Evolutionary conservation across 1,284 basidiomycete species (phyloP).

Genomic region (Heimioporus punctisporus): DNA sequence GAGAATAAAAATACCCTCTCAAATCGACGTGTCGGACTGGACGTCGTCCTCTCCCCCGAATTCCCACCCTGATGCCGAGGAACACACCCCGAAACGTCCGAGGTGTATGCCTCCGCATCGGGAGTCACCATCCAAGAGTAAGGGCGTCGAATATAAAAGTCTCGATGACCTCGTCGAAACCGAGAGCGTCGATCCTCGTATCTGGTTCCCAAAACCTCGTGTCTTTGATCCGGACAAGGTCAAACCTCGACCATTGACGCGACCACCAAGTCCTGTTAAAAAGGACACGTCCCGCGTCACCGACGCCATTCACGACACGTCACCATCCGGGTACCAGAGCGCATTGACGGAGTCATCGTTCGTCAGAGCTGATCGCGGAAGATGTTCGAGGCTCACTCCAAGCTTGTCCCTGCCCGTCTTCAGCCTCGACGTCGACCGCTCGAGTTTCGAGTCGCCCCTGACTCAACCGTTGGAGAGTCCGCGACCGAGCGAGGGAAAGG

Average conservation of each 20-base stretch:
- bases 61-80: conserved; percentile 7
- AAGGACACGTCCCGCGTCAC: not conserved
- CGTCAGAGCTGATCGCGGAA: conserved; percentile 25
- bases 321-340: not conserved
- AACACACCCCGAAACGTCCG: conserved; percentile 5
- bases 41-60: conserved; percentile 2
- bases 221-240: conserved; percentile 30
- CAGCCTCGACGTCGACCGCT: conserved; percentile 1
- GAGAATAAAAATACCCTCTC: not conserved
- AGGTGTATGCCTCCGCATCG: conserved; percentile 11
- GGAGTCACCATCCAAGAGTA: conserved; percentile 4
- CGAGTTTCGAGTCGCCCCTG: not conserved
- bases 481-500: conserved; percentile 1
- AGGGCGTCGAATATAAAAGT: conserved; percentile 23
- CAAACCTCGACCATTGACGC: conserved; percentile 21
- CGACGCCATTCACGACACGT: not conserved
- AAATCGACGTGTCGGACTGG: conserved; percentile 9
- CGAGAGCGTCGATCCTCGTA: conserved; percentile 22
- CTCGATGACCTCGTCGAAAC: conserved; percentile 19
- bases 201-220: conserved; percentile 30
- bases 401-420: conserved; percentile 25
- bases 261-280: conserved; percentile 24
- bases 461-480: not conserved
- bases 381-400: conserved; percentile 16
- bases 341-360: conserved; percentile 11